phyloP scores from a whole-genome alignment of 345 rosid species.

The Cardamine resedifolia region DNA sequence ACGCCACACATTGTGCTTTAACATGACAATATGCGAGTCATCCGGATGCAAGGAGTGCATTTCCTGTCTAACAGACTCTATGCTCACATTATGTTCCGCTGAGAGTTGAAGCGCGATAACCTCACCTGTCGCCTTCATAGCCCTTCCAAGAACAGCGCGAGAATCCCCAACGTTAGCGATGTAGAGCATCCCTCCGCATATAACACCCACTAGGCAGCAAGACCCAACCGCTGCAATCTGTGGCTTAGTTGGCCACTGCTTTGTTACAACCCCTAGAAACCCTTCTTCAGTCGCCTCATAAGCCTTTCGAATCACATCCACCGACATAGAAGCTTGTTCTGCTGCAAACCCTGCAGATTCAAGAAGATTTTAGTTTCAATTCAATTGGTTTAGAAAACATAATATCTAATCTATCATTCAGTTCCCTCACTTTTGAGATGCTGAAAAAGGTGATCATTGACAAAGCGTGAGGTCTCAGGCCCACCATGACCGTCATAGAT shows the following conservation, averaged over 20 bases:
- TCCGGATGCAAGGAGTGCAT: slow-evolving; percentile 89
- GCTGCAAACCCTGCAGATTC: slow-evolving; percentile 65
- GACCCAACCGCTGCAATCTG: slow-evolving; percentile 98
- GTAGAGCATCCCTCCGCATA: slow-evolving; percentile 75
- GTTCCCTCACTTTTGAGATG: slow-evolving; percentile 76
- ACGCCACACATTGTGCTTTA: slow-evolving; percentile 96
- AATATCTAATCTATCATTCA: slow-evolving; percentile 4
- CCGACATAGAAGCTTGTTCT: slow-evolving; percentile 80
- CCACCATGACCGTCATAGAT: slow-evolving; percentile 98
- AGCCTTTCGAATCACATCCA: slow-evolving; percentile 77
- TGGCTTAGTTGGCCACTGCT: slow-evolving; percentile 91
- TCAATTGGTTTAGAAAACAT: slow-evolving; percentile 36
- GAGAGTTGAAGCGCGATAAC: slow-evolving; percentile 90
- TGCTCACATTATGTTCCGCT: slow-evolving; percentile 81
- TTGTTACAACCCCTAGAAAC: slow-evolving; percentile 75
- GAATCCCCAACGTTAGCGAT: slow-evolving; percentile 94
- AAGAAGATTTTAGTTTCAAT: slow-evolving; percentile 47
- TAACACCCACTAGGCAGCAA: slow-evolving; percentile 84
- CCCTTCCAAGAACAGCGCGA: slow-evolving; percentile 91
- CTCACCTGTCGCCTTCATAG: slow-evolving; percentile 80
- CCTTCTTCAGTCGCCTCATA: slow-evolving; percentile 97
- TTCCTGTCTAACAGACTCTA: slow-evolving; percentile 91
- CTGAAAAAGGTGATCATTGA: slow-evolving; percentile 86
- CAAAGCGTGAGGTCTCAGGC: slow-evolving; percentile 88
- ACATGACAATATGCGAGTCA: slow-evolving; percentile 76